Evolutionary conservation across 352 stramenopile genomes (phyloP).

Genomic region (Elongisporangium senticosum): DNA sequence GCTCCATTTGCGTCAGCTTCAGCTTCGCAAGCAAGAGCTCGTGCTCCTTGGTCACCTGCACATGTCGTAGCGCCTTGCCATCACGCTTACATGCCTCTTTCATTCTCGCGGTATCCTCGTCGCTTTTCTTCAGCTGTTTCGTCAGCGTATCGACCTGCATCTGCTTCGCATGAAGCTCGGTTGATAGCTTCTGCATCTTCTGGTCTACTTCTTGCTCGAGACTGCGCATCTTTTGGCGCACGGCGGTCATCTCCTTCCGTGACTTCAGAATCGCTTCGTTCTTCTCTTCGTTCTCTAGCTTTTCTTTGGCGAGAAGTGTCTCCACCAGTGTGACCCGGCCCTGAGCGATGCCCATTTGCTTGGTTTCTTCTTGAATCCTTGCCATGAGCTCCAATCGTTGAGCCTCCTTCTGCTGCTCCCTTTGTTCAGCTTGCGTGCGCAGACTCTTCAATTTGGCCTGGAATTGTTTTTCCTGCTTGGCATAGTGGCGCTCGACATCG

Average conservation of each 20-base stretch:
- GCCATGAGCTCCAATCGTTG: constrained; percentile 51
- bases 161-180: constrained; percentile 56
- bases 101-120: constrained; percentile 39
- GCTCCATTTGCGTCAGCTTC: constrained; percentile 59
- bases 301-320: constrained; percentile 53
- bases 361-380: constrained; percentile 51
- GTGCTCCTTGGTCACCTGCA: constrained; percentile 60
- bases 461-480: constrained; percentile 44
- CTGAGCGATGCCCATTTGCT: constrained; percentile 56
- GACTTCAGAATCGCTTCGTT: constrained; percentile 40
- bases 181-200: constrained; percentile 44
- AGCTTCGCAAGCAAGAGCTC: constrained; percentile 54
- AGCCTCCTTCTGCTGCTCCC: constrained; percentile 41
- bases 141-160: constrained; percentile 40
- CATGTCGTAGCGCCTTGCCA: constrained; percentile 34
- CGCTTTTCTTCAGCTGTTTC: constrained; percentile 53
- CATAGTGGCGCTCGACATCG: constrained; percentile 41
- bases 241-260: constrained; percentile 49
- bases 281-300: constrained; percentile 52
- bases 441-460: constrained; percentile 50
- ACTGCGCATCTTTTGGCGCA: constrained; percentile 49
- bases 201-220: constrained; percentile 58
- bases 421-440: constrained; percentile 28
- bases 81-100: constrained; percentile 45
- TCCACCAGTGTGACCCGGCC: constrained; percentile 56